Percentiles rank a stretch among this genome's conserved stretches.
Evolutionary conservation across 202 grass and related monocot genomes (phyloP).

Genomic region (Panicum hallii): DNA sequence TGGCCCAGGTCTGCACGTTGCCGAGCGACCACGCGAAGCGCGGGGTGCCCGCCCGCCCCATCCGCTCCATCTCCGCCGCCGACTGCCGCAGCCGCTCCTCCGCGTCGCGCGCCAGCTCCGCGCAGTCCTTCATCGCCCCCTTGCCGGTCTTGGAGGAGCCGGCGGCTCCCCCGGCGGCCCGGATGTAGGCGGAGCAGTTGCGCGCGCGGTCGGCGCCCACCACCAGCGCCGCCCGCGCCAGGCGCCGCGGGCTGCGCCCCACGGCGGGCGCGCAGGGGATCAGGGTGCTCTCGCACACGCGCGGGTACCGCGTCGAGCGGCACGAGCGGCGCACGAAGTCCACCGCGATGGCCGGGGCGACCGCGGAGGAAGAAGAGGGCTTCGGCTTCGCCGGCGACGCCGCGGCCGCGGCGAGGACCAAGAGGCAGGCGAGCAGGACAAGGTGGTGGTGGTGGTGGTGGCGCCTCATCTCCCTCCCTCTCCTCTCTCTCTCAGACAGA

Average conservation of each 20-base stretch:
- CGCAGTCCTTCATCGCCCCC: slow-evolving; percentile 68
- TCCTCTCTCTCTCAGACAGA: too few relatives aligned
- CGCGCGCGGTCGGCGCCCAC: slow-evolving; percentile 60
- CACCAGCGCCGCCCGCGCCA: slow-evolving; percentile 67
- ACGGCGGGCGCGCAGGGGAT: slow-evolving; percentile 46
- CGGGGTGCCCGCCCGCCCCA: slow-evolving; percentile 56
- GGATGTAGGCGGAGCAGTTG: slow-evolving; percentile 66
- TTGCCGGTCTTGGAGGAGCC: neutral
- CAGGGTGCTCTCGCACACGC: slow-evolving; percentile 72
- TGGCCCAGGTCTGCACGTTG: slow-evolving; percentile 89
- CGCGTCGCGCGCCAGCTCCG: slow-evolving; percentile 58
- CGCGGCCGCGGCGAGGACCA: neutral
- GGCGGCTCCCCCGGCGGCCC: neutral
- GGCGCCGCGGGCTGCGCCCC: slow-evolving; percentile 59
- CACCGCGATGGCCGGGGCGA: neutral
- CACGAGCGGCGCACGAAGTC: slow-evolving; percentile 69
- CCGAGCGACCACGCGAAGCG: slow-evolving; percentile 69
- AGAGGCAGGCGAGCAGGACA: neutral
- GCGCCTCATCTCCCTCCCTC: neutral
- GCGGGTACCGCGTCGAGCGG: slow-evolving; percentile 62
- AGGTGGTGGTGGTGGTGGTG: neutral
- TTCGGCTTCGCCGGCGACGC: neutral
- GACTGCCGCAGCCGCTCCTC: slow-evolving; percentile 67
- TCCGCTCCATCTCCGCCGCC: slow-evolving; percentile 58
- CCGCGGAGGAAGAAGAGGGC: neutral